These are phyloP conservation scores for Fennellomyces sp. DNA, from an alignment of 371 early-diverging fungal species.

Conservation along the genomic window DNA sequence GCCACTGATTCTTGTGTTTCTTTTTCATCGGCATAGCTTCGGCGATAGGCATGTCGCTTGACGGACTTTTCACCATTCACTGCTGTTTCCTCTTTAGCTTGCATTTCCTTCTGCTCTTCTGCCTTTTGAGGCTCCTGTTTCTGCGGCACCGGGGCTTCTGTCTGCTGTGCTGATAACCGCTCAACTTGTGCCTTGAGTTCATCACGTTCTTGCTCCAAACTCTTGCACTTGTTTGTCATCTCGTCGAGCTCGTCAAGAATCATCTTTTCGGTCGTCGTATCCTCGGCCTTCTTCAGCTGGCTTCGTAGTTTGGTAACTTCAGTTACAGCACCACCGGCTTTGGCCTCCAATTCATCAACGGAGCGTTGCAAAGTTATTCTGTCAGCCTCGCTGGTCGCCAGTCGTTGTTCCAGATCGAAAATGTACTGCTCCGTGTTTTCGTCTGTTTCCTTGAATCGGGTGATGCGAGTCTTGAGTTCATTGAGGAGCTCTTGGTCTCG, in stretches of 20 bases:
- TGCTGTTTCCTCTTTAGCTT: background rate
- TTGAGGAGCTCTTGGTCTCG: slow-evolving; percentile 43
- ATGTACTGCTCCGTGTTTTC: slow-evolving; percentile 55
- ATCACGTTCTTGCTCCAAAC: slow-evolving; percentile 31
- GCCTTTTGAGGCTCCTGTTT: background rate
- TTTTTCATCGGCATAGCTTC: slow-evolving; percentile 36
- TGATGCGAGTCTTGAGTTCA: slow-evolving; percentile 36
- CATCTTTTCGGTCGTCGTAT: slow-evolving; percentile 23
- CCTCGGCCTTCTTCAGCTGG: slow-evolving; percentile 16
- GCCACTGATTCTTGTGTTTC: slow-evolving; percentile 28
- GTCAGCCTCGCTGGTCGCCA: slow-evolving; percentile 39
- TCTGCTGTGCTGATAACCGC: background rate
- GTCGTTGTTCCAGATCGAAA: slow-evolving; percentile 40
- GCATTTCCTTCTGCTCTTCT: background rate
- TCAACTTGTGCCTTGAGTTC: slow-evolving; percentile 18
- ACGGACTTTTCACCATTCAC: background rate
- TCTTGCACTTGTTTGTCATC: slow-evolving; percentile 19
- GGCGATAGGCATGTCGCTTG: slow-evolving; percentile 16
- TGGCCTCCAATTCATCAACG: slow-evolving; percentile 25
- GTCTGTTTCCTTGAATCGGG: slow-evolving; percentile 47
- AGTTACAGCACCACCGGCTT: background rate
- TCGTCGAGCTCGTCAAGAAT: slow-evolving; percentile 36
- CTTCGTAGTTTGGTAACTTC: slow-evolving; percentile 9
- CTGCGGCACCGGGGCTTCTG: background rate
- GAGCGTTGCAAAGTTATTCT: slow-evolving; percentile 21